Evolutionary conservation across 495 filamentous ascomycete genomes (phyloP), one percentile per base, ranked within the genome.

Genomic region (Penicillium steckii): DNA sequence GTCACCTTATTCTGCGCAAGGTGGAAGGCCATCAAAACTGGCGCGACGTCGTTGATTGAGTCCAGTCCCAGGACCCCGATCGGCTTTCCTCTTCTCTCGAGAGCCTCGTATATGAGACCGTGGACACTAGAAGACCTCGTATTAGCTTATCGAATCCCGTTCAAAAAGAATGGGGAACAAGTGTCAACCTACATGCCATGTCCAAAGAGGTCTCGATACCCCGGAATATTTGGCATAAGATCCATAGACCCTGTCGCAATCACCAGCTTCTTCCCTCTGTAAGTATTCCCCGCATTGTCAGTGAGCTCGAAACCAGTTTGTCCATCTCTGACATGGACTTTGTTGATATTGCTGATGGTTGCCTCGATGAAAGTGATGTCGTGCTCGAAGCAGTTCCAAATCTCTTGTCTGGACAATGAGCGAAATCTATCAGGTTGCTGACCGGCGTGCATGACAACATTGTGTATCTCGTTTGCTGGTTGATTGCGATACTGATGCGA

Each of bases 181-280:
- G 8, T 4, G 33, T n/a, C n/a, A 37, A 64, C 71, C 55, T 50
- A 70, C 74, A 79, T 72, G n/a, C 62, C 53, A 24, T 59, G 55
- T 0, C 61, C 70, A 73, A 73, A 79, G 37, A 61, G 54, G n/a
- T 74, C 70, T 13, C 23, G 52, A 50, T 71, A 75, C 1, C 75
- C 74, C 3, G 61, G 60, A 44, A 76, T 60, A 9, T 72, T 40
- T 3, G 68, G 64, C 23, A 56, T 60, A 7, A 60, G 51, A 37
- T 79, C 77, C 47, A 48, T 50, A 1, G 68, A 59, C 0, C 79
- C 80, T n/a, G 54, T 72, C 1, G 77, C 78, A 4, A 82, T 55
- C 2, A 77, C 61, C 1, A 81, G 15, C 49, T 79, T 80, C 19
- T 64, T 64, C 2, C 76, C 74, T 4, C 44, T 41, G 50, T 63